Evolutionary conservation across 1,139 yeast species (phyloP).

Genomic region (Pichiaceae sp.): DNA sequence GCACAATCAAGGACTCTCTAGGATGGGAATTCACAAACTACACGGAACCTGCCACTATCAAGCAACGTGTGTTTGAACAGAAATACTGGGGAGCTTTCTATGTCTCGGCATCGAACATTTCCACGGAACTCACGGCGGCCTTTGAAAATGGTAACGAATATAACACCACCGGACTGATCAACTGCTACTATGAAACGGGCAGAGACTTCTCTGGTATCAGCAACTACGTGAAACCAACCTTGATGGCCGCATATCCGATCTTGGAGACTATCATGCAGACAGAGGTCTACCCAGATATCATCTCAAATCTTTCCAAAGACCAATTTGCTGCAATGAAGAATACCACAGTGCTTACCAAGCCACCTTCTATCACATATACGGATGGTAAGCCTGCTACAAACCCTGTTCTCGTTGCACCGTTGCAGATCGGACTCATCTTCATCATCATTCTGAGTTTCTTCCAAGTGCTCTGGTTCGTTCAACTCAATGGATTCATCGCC

Average conservation of each 20-base stretch:
- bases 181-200: constrained; percentile 41
- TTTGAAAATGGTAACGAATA: constrained; percentile 22
- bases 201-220: constrained; percentile 40
- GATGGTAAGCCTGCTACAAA: constrained; percentile 47
- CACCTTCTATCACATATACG: constrained; percentile 29
- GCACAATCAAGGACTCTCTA: constrained; percentile 23
- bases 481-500: constrained; percentile 34
- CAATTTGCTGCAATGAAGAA: constrained; percentile 15
- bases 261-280: constrained; percentile 15
- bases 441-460: constrained; percentile 56
- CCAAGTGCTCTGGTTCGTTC: constrained; percentile 41
- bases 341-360: constrained; percentile 23
- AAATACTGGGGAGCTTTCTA: constrained; percentile 48
- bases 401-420: constrained; percentile 50
- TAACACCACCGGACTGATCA: constrained; percentile 25
- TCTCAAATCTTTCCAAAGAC: constrained; percentile 20
- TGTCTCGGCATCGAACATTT: constrained; percentile 24
- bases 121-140: constrained; percentile 27
- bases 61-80: constrained; percentile 36
- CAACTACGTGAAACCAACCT: constrained; percentile 32
- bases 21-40: constrained; percentile 30
- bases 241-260: constrained; percentile 25
- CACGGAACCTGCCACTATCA: constrained; percentile 22
- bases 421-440: constrained; percentile 71
- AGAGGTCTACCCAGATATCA: constrained; percentile 22